Base-by-base conservation (phyloP, 371 early-diverging fungal species). In the Cokeromyces recurvatus region DNA sequence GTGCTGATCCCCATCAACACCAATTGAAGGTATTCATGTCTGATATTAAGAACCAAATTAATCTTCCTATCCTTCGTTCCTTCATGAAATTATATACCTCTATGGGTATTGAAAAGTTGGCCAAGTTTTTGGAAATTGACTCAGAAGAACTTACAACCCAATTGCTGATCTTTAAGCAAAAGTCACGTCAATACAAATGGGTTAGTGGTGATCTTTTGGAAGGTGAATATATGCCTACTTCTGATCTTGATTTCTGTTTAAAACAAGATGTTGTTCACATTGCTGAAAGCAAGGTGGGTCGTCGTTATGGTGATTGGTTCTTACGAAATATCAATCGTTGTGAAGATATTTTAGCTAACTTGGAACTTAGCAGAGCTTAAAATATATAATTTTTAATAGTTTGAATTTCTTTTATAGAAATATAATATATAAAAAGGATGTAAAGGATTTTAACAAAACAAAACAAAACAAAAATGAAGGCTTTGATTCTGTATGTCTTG, bases 221-320 rank as follows among this genome's bases (percentile, higher is more conserved):
- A 36, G 94, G 95, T 34, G 90, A 90, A 57, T 79, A 81, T 60
- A 70, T 82, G 27, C 72, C 86, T 12, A 85, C 89, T 3, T 83
- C 87, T 5, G 97, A 96, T 55, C 62, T 95, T 51, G 94, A 95
- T 65, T 93, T 96, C 71, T 91, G 87, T 62, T 57, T 96, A 66
- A 89, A 91, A 71, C 68, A 86, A 69, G 95, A 95, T 52, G 86
- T 94, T 76, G 87, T 96, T 61, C 89, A 91, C 65, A 88, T 96
- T 68, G 88, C 91, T 15, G 95, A 96, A 75, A 85, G 83, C 71
- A 92, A 94, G 68, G 85, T 90, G 14, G 94, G 91, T 21, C 86
- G 94, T 46, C 86, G 91, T 49, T 90, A 90, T 62, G 95, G 87
- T 29, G 97, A 96, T 60, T 96, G 92, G 92, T 95, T 94, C 68